Evolutionary conservation across 169 alveolate species (phyloP).

Genomic region (Plasmodium billcollinsi): DNA sequence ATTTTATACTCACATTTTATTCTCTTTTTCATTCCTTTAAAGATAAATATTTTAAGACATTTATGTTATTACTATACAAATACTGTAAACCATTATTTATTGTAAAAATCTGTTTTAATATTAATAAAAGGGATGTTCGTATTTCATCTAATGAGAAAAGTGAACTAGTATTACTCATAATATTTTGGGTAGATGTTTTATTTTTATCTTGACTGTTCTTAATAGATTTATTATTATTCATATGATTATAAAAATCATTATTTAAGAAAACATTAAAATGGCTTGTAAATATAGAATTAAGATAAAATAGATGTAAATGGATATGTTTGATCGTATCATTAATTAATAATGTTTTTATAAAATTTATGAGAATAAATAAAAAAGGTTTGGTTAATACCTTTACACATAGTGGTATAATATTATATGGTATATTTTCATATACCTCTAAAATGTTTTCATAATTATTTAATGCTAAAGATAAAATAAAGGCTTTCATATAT

Average conservation of each 20-base stretch:
- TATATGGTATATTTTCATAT: constrained; percentile 83
- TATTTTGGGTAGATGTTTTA: not conserved
- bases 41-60: constrained; percentile 31
- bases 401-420: constrained; percentile 70
- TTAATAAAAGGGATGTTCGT: constrained; percentile 30
- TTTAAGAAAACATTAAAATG: constrained; percentile 78
- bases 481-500: constrained; percentile 82
- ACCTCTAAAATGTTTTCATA: constrained; percentile 81
- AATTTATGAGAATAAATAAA: constrained; percentile 64
- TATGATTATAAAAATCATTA: constrained; percentile 11
- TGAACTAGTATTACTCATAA: not conserved
- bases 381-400: constrained; percentile 68
- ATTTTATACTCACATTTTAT: not conserved
- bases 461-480: constrained; percentile 88
- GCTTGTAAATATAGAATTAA: constrained; percentile 76
- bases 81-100: constrained; percentile 53
- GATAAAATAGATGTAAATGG: constrained; percentile 76
- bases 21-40: not conserved
- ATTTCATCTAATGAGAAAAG: constrained; percentile 7
- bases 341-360: constrained; percentile 62
- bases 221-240: not conserved
- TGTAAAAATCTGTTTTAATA: constrained; percentile 35
- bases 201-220: not conserved
- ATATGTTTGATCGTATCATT: constrained; percentile 72
- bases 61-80: constrained; percentile 30